Conservation (phyloP, 2,329 filamentous ascomycete genomes). For the Beauveria brongniartii region DNA sequence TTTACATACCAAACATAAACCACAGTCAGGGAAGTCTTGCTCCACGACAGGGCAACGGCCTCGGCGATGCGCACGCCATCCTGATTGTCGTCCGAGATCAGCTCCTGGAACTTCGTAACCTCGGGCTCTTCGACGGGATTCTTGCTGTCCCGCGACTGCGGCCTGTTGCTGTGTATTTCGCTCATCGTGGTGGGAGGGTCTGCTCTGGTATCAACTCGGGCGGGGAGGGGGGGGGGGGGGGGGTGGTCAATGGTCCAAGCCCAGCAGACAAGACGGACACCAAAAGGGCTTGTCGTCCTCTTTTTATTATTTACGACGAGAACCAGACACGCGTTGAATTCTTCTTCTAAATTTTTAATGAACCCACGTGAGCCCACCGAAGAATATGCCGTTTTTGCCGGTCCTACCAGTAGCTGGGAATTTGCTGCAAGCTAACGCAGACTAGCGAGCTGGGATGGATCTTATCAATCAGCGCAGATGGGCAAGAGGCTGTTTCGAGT, state of each 20-base stretch:
- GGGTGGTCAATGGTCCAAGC: neutral
- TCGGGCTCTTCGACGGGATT: slow-evolving; percentile 5
- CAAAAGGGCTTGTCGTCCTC: neutral
- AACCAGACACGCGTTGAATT: neutral
- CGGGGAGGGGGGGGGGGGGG: neutral
- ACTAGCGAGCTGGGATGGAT: slow-evolving; percentile 1
- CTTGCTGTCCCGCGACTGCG: neutral
- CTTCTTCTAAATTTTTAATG: neutral
- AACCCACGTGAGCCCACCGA: neutral
- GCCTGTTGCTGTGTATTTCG: neutral
- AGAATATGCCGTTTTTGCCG: slow-evolving; percentile 1
- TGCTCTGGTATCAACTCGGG: neutral
- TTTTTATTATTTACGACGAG: neutral
- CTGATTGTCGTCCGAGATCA: slow-evolving; percentile 12
- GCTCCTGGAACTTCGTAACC: neutral
- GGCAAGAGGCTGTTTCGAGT: too few species aligned
- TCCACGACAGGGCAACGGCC: slow-evolving; percentile 18
- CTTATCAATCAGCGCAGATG: slow-evolving; percentile 6
- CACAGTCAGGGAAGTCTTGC: slow-evolving; percentile 14
- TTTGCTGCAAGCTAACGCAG: neutral
- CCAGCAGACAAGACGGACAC: neutral
- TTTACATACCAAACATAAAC: slow-evolving; percentile 14
- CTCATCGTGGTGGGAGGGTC: neutral
- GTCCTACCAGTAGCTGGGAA: neutral
- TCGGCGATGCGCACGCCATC: slow-evolving; percentile 18